Base-by-base conservation (phyloP, 2,329 filamentous ascomycete species). In the Fusarium sp. region DNA sequence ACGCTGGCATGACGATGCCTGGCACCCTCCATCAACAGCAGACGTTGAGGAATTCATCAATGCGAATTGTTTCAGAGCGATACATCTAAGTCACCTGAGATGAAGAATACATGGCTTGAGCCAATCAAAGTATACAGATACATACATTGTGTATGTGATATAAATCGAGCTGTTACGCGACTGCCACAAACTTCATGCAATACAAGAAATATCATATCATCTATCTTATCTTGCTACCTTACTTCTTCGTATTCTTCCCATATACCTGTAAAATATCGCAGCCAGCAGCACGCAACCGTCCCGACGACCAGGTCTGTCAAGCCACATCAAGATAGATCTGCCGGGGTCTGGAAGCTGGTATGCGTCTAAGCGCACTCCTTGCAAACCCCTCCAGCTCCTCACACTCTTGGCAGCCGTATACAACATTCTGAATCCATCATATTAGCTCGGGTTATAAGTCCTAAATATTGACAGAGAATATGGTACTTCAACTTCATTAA, bases 1-100 rank as follows among this genome's bases (percentile, higher is more conserved):
- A 68, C 59, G 58, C 62, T 58, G 45, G 50, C 57, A 67, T 70
- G 68, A 70, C 68, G 51, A 57, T 51, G 46, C 53, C 39, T 63
- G 50, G 50, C 60, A 34, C 52, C 53, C 41, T 52, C 41, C 13
- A 34, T 47, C 22, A 26, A 51, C 44, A 39, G 12, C 26, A 38
- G 50, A 53, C 54, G 53, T 54, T 22, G 7, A 53, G 26, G 38
- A 29, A 51, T 40, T 49, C 45, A 51, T 58, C 50, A 62, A 67
- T 67, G 51, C 43, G 25, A 19, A 19, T 19, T 19, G 19, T 19
- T 19, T 19, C 19, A 19, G 19, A 19, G 3, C 19, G 19, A 19
- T 3, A 19, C 19, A 19, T 19, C 19, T 19, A 19, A 19, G 6
- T 34, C 11, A 25, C 25, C 9, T 13, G 22, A 44, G 40, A 10